Conservation (phyloP, 176 grass and related monocot species). For the Triticum dicoccoides region DNA sequence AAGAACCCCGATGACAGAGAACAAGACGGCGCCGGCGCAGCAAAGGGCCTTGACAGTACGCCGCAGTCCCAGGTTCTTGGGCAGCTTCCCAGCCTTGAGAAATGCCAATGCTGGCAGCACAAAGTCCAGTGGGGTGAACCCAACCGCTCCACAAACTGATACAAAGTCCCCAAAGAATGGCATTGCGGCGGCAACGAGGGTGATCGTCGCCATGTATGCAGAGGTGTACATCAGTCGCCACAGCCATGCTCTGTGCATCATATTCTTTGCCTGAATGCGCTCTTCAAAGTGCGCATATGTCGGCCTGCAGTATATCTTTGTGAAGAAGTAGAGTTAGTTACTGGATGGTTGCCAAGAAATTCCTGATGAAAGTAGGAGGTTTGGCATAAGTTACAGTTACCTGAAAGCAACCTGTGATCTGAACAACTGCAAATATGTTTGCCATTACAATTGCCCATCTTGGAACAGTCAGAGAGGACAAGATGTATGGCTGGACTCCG, state of each 20-base stretch:
- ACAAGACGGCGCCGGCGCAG: constrained; percentile 29
- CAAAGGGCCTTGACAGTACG: constrained; percentile 28
- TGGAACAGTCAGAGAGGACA: constrained; percentile 66
- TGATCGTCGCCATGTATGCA: constrained; percentile 47
- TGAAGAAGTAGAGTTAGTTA: constrained; percentile 25
- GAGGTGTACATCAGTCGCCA: constrained; percentile 54
- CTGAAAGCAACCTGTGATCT: constrained; percentile 90
- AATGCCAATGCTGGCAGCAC: constrained; percentile 65
- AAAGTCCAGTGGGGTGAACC: constrained; percentile 80
- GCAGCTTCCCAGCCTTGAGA: constrained; percentile 41
- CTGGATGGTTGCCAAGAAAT: background rate
- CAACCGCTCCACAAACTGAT: constrained; percentile 71
- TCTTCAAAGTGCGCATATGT: constrained; percentile 61
- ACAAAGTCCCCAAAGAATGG: constrained; percentile 93
- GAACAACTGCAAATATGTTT: constrained; percentile 84
- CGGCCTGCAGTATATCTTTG: constrained; percentile 79
- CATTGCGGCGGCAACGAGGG: constrained; percentile 54
- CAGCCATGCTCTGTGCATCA: constrained; percentile 13
- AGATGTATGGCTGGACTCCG: constrained; percentile 62
- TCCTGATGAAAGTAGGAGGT: background rate
- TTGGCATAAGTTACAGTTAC: constrained; percentile 16
- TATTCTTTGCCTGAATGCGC: background rate
- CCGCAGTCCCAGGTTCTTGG: constrained; percentile 23
- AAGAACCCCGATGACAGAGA: constrained; percentile 49
- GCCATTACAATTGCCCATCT: constrained; percentile 74